A percentile compares a stretch with the other conserved stretches of the same genome.
Conservation (phyloP, 164 flowering plant species). For the Magnolia kwangsiensis region DNA sequence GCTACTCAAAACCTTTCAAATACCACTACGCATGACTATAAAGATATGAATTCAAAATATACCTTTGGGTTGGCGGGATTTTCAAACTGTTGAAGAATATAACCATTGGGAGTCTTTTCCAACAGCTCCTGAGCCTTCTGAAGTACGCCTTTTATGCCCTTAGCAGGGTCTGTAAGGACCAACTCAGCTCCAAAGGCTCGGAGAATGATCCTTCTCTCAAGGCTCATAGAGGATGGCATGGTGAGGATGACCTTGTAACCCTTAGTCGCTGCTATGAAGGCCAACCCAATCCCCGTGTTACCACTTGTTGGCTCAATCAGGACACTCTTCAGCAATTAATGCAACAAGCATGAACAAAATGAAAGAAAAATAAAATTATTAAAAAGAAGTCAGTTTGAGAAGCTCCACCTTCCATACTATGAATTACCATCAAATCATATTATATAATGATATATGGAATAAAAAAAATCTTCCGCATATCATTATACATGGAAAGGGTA, state of each 20-base stretch:
- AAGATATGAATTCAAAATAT: not conserved
- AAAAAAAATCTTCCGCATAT: not conserved
- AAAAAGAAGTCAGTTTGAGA: not conserved
- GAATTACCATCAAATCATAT: not conserved
- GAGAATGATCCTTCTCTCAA: constrained; percentile 48
- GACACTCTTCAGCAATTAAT: constrained; percentile 35
- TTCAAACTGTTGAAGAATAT: constrained; percentile 51
- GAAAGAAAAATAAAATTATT: not conserved
- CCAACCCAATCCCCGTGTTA: constrained; percentile 60
- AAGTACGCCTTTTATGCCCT: constrained; percentile 47
- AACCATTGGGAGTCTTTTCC: constrained; percentile 43
- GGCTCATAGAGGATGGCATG: constrained; percentile 49
- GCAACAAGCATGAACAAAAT: not conserved
- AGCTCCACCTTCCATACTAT: not conserved
- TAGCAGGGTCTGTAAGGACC: constrained; percentile 45
- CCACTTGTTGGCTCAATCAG: constrained; percentile 55
- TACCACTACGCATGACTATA: not conserved
- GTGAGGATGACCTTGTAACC: constrained; percentile 49
- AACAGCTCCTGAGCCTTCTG: constrained; percentile 48
- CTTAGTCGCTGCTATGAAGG: constrained; percentile 55
- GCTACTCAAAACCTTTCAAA: not conserved
- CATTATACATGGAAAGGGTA: not conserved
- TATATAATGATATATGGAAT: not conserved
- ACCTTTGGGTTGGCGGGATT: constrained; percentile 62
- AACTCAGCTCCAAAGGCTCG: constrained; percentile 62